Base-by-base conservation (phyloP, 2,329 filamentous ascomycete species). In the Didymella lethalis region DNA sequence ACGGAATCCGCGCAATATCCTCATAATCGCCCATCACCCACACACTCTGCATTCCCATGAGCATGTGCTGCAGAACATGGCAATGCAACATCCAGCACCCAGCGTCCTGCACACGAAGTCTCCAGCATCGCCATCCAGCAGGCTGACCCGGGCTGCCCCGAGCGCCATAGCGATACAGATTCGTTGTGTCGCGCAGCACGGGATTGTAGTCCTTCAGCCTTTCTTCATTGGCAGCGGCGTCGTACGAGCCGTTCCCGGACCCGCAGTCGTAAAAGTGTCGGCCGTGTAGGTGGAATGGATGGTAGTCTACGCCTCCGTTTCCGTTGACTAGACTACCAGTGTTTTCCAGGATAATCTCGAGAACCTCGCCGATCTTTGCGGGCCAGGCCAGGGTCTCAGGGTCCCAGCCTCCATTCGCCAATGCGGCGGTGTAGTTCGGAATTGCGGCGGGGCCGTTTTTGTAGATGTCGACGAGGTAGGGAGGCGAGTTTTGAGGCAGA, bases 21-120 rank as follows among this genome's bases (percentile, higher is more conserved):
- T 72, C 65, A 10, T 72, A 74, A 34, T 83, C 73, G 0, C 81
- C 81, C 71, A 82, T 79, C 0, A 80, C 67, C 78, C 80, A 83
- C 1, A 80, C 80, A 0, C 74, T 78, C 63, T 81, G 78, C 80
- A 81, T 81, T 0, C 77, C 74, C 84, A 87, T 86, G 18, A 85
- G 74, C 80, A 86, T 85, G 68, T 88, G 86, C 53, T 83, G 81
- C 48, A 84, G 62, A 16, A 84, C 81, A 68, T 88, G 86, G 62
- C 86, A 88, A 69, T 88, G 86, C 62, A 88, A 77, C 84, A 88
- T 84, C 85, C 85, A 88, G 3, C 84, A 84, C 0, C 56, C 54
- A 2, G 56, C 43, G 18, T 58, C 44, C 25, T 57, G 36, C 2
- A 87, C 82, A 3, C 84, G 77, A 0, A 88, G 72, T 10, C 87